Conservation (phyloP, 2,329 filamentous ascomycete species). For the Fusarium odoratissimum region DNA sequence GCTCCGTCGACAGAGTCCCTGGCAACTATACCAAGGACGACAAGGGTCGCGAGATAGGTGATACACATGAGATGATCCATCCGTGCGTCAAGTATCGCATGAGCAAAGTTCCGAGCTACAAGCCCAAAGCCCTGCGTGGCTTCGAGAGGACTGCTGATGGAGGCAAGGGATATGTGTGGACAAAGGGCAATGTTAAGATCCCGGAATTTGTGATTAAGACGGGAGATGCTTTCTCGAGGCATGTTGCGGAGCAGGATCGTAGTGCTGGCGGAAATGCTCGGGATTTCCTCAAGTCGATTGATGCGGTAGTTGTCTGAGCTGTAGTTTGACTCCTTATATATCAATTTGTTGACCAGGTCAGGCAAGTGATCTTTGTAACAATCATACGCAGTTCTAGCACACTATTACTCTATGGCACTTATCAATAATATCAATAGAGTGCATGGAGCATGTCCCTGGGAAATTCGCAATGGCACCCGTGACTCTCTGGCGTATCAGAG, state of each 20-base stretch:
- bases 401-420: not conserved
- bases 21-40: slow-evolving; percentile 32
- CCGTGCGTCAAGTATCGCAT: slow-evolving; percentile 41
- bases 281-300: slow-evolving; percentile 32
- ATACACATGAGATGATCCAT: slow-evolving; percentile 39
- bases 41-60: slow-evolving; percentile 17
- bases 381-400: not conserved
- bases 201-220: slow-evolving; percentile 40
- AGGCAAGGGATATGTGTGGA: slow-evolving; percentile 29
- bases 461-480: not conserved
- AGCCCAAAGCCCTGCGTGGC: slow-evolving; percentile 31
- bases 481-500: not conserved
- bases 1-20: slow-evolving; percentile 28
- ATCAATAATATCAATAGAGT: not conserved
- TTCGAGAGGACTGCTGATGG: slow-evolving; percentile 22
- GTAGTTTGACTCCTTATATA: not conserved
- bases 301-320: slow-evolving; percentile 6
- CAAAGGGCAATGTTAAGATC: slow-evolving; percentile 24
- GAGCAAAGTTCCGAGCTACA: slow-evolving; percentile 32
- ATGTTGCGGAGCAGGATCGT: slow-evolving; percentile 31
- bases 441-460: not conserved
- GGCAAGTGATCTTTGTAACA: not conserved
- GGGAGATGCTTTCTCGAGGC: slow-evolving; percentile 31
- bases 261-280: slow-evolving; percentile 15
- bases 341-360: not conserved